Evolutionary conservation across 257 asterid species (phyloP), one percentile per base, ranked within the genome.

Genomic region (Plantago elongata): DNA sequence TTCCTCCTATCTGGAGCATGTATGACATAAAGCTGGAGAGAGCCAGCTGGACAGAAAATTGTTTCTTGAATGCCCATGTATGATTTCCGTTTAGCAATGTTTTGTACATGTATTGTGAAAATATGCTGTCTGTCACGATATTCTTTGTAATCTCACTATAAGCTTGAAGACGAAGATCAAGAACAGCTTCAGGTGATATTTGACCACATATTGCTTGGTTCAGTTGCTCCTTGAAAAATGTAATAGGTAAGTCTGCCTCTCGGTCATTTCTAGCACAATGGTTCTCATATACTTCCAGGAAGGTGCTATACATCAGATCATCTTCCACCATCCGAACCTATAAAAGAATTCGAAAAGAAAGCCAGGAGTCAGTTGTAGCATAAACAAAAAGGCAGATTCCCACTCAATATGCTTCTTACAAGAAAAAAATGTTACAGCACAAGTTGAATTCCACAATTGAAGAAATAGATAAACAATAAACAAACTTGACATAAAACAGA

Each of bases 311-410:
- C 92, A 89, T 89, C 56, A 93, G 74, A 82, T 93, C 99, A 68
- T 93, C 99, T 75, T 93, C 99, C 38, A 93, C 99, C 99, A 93
- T 89, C 49, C 97, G 97, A 40, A 93, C 99, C 99, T 92, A 73
- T 17, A 49, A 7, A 13, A 67, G 18, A 70, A 47, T 57, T 60
- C 51, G 44, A 13, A 22, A 10, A 29, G 61, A 30, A 58, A 50
- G 40, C 34, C 37, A n/a, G n/a, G 47, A 54, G 16, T 16, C 44
- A 45, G 51, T 52, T 70, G 45, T 45, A 57, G 66, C 22, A 61
- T 37, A 18, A 11, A 50, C 5, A 4, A 34, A 34, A 7, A 34
- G 8, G 40, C 40, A 34, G 40, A 34, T 5, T 34, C 40, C 40
- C 40, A 34, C 3, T 34, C 40, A 0, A 5, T 34, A 3, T 34